Base-by-base conservation (phyloP, 202 grass and related monocot species). In the Hordeum pubiflorum region DNA sequence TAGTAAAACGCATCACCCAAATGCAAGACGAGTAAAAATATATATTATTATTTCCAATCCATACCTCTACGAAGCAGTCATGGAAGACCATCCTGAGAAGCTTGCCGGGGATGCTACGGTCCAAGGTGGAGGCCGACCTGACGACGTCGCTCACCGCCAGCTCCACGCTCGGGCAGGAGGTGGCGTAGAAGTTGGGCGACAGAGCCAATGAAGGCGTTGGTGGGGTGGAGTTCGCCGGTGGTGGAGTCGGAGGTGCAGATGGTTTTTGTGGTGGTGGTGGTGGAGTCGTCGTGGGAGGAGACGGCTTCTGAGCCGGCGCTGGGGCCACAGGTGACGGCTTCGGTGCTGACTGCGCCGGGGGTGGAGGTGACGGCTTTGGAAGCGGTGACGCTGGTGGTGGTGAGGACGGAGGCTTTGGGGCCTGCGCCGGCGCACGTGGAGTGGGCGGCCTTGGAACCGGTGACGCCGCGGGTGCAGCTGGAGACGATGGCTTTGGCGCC, bases 51-150 rank as follows among this genome's bases (percentile, higher is more conserved):
- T 15, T 6, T 15, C 3, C 5, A 52, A 52, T 60, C 4, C 75
- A 9, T 82, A 97, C 95, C 95, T 97, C 88, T 11, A 97, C 92
- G 26, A 97, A 86, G 84, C 92, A 97, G 76, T 97, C 95, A 67
- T 97, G 95, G 78, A 97, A 97, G 38, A 97, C 60, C 48, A 97
- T 85, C 81, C 95, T 83, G 44, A 97, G 90, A 10, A 97, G 92
- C 82, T 97, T 97, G 72, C 90, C 90, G 6, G 92, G 88, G 40
- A 97, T 69, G 13, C 88, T 91, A 31, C 56, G 52, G 27, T 97
- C 95, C 39, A 86, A 68, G 33, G 54, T 72, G 32, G 90, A 89
- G 3, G 88, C 84, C 10, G 91, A 92, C 56, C 74, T 38, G 33
- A 97, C 90, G 1, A 91, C 88, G 36, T 93, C 85, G 75, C 77